phyloP scores from a whole-genome alignment of 495 filamentous ascomycete genomes.

The Podospora tetraspora region DNA sequence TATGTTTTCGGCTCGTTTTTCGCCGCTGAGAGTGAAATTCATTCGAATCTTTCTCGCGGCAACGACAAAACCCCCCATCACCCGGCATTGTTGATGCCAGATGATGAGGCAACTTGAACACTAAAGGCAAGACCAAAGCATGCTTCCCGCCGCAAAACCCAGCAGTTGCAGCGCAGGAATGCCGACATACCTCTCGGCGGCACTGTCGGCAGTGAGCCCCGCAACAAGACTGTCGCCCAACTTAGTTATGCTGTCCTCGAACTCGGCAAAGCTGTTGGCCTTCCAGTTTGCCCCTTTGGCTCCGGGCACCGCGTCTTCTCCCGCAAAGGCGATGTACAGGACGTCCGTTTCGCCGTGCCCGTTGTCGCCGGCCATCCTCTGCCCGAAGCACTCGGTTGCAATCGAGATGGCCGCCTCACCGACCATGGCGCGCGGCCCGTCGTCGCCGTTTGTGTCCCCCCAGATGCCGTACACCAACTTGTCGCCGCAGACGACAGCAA shows the following conservation, averaged over 20 bases:
- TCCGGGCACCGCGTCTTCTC: slow-evolving; percentile 45
- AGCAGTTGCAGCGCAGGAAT: neutral
- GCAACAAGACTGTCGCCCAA: slow-evolving; percentile 41
- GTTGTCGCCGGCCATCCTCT: slow-evolving; percentile 41
- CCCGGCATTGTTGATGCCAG: neutral
- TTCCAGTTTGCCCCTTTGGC: slow-evolving; percentile 45
- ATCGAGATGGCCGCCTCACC: slow-evolving; percentile 56
- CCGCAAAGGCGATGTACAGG: slow-evolving; percentile 52
- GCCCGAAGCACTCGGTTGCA: slow-evolving; percentile 51
- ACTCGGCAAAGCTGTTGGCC: slow-evolving; percentile 36
- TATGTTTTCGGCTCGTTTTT: neutral
- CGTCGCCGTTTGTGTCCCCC: slow-evolving; percentile 60
- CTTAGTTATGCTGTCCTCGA: slow-evolving; percentile 45
- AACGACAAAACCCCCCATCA: neutral
- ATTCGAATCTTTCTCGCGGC: neutral
- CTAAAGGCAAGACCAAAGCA: neutral
- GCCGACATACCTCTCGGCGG: neutral
- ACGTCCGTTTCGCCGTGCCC: slow-evolving; percentile 48
- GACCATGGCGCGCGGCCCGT: slow-evolving; percentile 39
- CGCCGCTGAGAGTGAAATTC: neutral
- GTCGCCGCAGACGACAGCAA: slow-evolving; percentile 59
- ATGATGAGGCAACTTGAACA: neutral
- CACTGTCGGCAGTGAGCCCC: neutral
- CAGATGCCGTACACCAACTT: slow-evolving; percentile 60
- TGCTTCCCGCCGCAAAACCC: neutral